These are phyloP conservation scores for Globisporangium viniferum DNA, from an alignment of 352 stramenopile species.

Conservation along the genomic window DNA sequence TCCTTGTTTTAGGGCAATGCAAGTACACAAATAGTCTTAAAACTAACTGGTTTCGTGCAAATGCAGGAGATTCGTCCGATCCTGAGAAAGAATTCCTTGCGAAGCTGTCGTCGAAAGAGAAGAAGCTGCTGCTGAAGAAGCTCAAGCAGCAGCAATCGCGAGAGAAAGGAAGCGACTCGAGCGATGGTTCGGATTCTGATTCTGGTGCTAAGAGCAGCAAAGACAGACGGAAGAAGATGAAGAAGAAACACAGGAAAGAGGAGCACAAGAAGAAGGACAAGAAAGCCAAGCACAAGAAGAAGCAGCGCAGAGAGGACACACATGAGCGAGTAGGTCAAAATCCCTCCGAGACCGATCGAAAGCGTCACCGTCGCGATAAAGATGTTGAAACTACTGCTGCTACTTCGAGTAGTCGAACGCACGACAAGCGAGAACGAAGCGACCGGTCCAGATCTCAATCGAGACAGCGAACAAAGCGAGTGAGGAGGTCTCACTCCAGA, in stretches of 20 bases:
- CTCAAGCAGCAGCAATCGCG: slow-evolving; percentile 32
- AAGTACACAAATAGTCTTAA: not conserved
- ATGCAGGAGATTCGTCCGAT: slow-evolving; percentile 25
- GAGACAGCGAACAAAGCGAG: not conserved
- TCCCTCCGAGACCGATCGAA: not conserved
- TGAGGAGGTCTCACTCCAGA: slow-evolving; percentile 3
- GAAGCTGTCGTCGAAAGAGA: slow-evolving; percentile 63
- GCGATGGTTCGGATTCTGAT: slow-evolving; percentile 22
- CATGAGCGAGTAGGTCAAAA: not conserved
- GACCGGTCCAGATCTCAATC: not conserved
- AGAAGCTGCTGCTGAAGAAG: slow-evolving; percentile 60
- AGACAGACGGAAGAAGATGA: slow-evolving; percentile 17
- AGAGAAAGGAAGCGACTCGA: slow-evolving; percentile 11
- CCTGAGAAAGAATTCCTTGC: slow-evolving; percentile 49
- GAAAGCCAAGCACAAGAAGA: not conserved
- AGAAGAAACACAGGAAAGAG: slow-evolving; percentile 13
- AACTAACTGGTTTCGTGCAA: not conserved
- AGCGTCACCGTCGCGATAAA: not conserved
- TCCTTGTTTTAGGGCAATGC: not conserved
- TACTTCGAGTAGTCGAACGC: not conserved
- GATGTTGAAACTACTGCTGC: not conserved
- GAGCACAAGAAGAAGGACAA: slow-evolving; percentile 17
- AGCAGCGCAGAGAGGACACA: not conserved
- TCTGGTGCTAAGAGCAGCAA: slow-evolving; percentile 14
- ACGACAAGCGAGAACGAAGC: not conserved